These are phyloP conservation scores for Chalaropsis thielavioides DNA, from an alignment of 2,329 filamentous ascomycete genomes.

Conservation along the genomic window DNA sequence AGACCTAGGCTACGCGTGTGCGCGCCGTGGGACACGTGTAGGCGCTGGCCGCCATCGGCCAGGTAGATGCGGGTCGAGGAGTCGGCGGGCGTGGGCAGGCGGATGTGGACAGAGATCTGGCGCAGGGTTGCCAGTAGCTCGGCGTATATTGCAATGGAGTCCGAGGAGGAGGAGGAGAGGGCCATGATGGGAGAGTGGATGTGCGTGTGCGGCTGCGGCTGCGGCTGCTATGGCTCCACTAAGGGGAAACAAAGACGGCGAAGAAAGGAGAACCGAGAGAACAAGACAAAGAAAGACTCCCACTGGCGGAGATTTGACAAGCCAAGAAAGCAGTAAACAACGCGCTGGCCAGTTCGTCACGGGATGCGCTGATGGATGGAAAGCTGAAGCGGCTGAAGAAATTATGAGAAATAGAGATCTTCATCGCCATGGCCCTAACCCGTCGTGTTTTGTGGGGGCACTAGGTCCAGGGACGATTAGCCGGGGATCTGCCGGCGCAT, in stretches of 20 bases:
- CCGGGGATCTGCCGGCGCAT: background rate
- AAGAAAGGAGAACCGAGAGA: background rate
- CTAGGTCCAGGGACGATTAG: background rate
- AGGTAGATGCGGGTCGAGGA: conserved; percentile 32
- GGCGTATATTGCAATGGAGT: conserved; percentile 37
- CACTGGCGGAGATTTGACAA: background rate
- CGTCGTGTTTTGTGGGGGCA: background rate
- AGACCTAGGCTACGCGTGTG: conserved; percentile 27
- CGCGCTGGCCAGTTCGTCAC: background rate
- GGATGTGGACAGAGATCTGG: conserved; percentile 45
- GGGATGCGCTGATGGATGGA: background rate
- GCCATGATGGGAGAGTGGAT: background rate
- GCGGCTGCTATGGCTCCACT: background rate
- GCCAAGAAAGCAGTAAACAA: background rate
- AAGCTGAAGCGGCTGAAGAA: conserved; percentile 6
- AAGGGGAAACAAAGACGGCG: background rate
- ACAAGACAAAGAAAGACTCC: background rate
- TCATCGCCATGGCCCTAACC: background rate
- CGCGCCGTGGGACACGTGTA: conserved; percentile 37
- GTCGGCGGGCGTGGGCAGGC: conserved; percentile 32
- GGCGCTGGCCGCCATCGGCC: conserved; percentile 30
- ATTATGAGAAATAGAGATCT: conserved; percentile 3
- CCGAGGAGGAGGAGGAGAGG: background rate
- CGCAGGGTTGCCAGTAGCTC: conserved; percentile 51
- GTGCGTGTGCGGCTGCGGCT: background rate